phyloP scores from a whole-genome alignment of 2,329 filamentous ascomycete species.

The Iodosphaeria phyllophila region DNA sequence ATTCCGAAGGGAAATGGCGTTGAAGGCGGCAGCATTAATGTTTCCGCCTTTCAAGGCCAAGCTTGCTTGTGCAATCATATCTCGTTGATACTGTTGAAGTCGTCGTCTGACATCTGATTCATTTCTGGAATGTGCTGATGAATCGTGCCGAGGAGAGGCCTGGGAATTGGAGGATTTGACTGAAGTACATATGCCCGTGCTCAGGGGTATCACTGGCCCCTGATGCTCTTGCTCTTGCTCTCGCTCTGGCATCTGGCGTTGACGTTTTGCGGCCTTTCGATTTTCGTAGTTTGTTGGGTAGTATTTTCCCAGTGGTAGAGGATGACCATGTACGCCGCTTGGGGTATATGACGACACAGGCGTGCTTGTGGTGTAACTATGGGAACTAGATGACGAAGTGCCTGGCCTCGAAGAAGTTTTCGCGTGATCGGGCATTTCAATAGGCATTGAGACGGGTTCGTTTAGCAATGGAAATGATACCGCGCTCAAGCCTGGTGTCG shows the following conservation, averaged over 20 bases:
- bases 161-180: constrained; percentile 17
- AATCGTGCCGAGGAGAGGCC: constrained; percentile 7
- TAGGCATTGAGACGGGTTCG: constrained; percentile 1
- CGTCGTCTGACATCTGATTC: constrained; percentile 29
- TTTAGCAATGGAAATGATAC: background rate
- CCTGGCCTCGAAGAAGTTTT: background rate
- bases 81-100: constrained; percentile 38
- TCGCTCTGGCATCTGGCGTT: background rate
- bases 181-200: constrained; percentile 14
- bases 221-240: constrained; percentile 6
- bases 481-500: no score
- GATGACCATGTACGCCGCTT: constrained; percentile 25
- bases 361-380: constrained; percentile 13
- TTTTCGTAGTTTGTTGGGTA: constrained; percentile 43
- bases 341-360: constrained; percentile 32
- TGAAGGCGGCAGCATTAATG: constrained; percentile 14
- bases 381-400: background rate
- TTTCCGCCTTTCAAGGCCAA: constrained; percentile 20
- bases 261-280: constrained; percentile 13
- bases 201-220: constrained; percentile 8
- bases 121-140: constrained; percentile 15
- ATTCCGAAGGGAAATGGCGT: constrained; percentile 17
- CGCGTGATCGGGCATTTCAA: constrained; percentile 5
- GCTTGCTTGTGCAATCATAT: constrained; percentile 39
- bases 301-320: constrained; percentile 40